Evolutionary conservation across 345 rosid genomes (phyloP), one percentile per base, ranked within the genome.

Genomic region (Geranium brycei): DNA sequence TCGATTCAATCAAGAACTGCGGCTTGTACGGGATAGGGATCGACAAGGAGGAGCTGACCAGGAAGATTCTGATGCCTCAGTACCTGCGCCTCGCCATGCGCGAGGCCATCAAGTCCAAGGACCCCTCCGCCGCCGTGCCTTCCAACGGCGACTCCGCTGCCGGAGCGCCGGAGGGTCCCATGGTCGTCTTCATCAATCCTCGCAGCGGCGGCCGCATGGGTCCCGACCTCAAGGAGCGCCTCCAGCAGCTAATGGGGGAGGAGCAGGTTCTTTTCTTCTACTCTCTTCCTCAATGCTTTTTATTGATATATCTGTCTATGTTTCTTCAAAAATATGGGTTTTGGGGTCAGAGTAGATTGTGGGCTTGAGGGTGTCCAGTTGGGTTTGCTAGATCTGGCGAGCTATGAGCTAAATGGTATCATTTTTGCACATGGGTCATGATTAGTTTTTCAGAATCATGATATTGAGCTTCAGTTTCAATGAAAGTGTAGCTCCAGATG

Each of bases 131-230:
- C 19, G 77, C 71, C 0, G 62, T 11, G 41, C 66, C 63, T 61
- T 60, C 64, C 6, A 31, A 28, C 4, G 57, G 14, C n/a, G 61
- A 31, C 0, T 68, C 59, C 31, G 28, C 31, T 17, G 75, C 35
- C 17, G 69, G 31, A 1, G 19, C 78, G 0, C 92, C 95, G 7
- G 92, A 88, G 28, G 75, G 84, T 2, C 99, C 99, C 17, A 19
- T 95, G 67, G 82, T 88, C 5, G 92, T 95, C 16, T 91, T 95
- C 32, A 79, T 95, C 63, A 95, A 91, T 62, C 76, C 91, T 31
- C 79, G 71, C 32, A 88, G 99, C 69, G 99, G 97, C 18, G 97
- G 97, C 31, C 84, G 97, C 13, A 79, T 84, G 32, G 97, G 97
- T 2, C 86, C 87, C 0, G 74, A 81, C 40, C 88, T 95, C 30